phyloP scores from a whole-genome alignment of 2,329 filamentous ascomycete species.

The Calycina marina region DNA sequence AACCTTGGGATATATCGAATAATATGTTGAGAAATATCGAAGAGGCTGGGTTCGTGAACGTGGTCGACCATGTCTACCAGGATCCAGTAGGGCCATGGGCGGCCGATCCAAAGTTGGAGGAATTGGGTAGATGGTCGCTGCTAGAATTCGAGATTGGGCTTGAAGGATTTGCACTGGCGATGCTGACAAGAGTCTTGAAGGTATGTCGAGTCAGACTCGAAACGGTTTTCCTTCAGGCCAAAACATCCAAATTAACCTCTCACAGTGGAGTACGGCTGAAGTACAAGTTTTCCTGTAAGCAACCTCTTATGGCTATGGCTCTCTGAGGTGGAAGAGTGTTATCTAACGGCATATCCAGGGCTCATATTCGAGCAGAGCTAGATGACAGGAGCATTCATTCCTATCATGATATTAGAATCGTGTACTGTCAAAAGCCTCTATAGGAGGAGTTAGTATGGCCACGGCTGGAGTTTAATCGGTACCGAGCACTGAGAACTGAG shows the following conservation, averaged over 20 bases:
- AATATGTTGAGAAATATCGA: slow-evolving; percentile 13
- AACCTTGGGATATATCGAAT: slow-evolving; percentile 23
- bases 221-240: slow-evolving; percentile 1
- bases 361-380: slow-evolving; percentile 9
- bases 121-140: slow-evolving; percentile 15
- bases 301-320: neutral
- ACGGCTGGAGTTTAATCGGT: no score
- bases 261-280: slow-evolving; percentile 13
- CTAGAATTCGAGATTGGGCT: slow-evolving; percentile 15
- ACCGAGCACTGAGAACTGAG: no score
- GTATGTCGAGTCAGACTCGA: slow-evolving; percentile 11
- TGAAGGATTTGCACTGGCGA: slow-evolving; percentile 14
- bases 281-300: slow-evolving; percentile 16
- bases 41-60: slow-evolving; percentile 20
- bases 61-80: slow-evolving; percentile 17
- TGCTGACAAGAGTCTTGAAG: slow-evolving; percentile 13
- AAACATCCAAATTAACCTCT: slow-evolving; percentile 7
- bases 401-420: slow-evolving; percentile 11
- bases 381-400: slow-evolving; percentile 11
- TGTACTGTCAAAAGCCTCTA: slow-evolving; percentile 6
- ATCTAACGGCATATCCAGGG: slow-evolving; percentile 7
- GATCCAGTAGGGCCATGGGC: slow-evolving; percentile 23
- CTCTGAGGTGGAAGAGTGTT: neutral
- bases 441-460: no score
- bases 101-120: slow-evolving; percentile 17